Evolutionary conservation across 2,329 filamentous ascomycete species (phyloP), one percentile per base, ranked within the genome.

Genomic region (Kalmusia sp.): DNA sequence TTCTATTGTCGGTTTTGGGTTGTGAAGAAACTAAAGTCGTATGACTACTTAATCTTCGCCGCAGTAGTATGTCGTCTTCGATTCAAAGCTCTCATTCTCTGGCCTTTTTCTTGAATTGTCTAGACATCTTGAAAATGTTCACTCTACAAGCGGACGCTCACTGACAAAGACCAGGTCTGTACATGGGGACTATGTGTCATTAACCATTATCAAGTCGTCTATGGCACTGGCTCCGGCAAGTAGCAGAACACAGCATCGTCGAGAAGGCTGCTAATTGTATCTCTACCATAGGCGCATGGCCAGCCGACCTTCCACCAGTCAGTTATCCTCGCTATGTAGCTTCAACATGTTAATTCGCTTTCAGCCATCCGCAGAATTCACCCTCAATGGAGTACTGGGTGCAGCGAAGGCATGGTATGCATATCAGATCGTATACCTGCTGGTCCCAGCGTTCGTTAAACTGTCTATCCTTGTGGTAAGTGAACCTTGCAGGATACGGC

Each of bases 121-220:
- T 43, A 11, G 11, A 19, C 6, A 28, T n/a, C n/a, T n/a, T n/a
- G n/a, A n/a, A n/a, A n/a, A n/a, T n/a, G n/a, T n/a, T n/a, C n/a
- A n/a, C n/a, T n/a, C n/a, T n/a, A n/a, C n/a, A n/a, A n/a, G 24
- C 3, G 7, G 39, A 44, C n/a, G 44, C 35, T 21, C 15, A 15
- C 39, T 38, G 22, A 43, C 21, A 15, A 33, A n/a, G 15, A 5
- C 9, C 22, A 65, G 65, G 28, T 69, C 7, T 61, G 47, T 25
- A 68, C 66, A 6, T 71, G 67, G 68, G 67, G 54, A 6, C 46
- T 69, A 7, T 68, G 63, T 28, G 59, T 61, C 6, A 61, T 63
- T 46, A 71, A 69, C 35, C 54, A 64, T 39, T 71, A 58, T 37
- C 68, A 71, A 41, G 19, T 68, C 0, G n/a, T 52, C 1, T 68